Base-by-base conservation (phyloP, 768 basidiomycete genomes). In the Phlegmacium glaucopus region DNA sequence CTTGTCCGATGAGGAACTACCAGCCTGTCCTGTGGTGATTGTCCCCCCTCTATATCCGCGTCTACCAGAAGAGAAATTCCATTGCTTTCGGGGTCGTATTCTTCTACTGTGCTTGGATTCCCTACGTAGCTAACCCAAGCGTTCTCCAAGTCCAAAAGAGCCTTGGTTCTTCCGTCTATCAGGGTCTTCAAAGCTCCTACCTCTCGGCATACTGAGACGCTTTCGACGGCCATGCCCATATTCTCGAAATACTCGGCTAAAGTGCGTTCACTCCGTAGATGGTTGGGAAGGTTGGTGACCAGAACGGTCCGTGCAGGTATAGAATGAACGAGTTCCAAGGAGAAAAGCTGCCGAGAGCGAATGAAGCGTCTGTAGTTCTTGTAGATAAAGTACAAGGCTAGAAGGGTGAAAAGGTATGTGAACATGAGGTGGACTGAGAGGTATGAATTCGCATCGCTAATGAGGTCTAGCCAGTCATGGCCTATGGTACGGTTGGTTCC, bases 231-330 rank as follows among this genome's bases (percentile, higher is more conserved):
- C 53, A 94, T 69, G 7, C 79, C 79, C 80, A 97, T 83, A 55
- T 83, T 80, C 65, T 97, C 95, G 61, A 96, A 97, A 64, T 96
- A 96, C 53, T 93, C 90, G 0, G 93, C 91, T 13, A 98, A 72
- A 0, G 89, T 77, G 9, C 85, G 80, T 61, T 97, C 95, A 8
- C 85, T 83, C 55, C 85, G 85, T 2, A 98, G 75, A 53, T 94
- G 87, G n/a, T 69, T 68, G 0, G 96, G 96, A 3, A 98, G 76
- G 42, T 81, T 78, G 13, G 88, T 86, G 34, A 96, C 80, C 69
- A 98, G 79, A 25, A 97, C 88, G 0, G 96, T 97, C 17, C 95
- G 84, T 1, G 94, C 92, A 0, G 94, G 86, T 37, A 97, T 90
- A 9, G 92, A 94, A 59, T 96, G 93, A 10, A 94, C 94, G 13